Base-by-base conservation (phyloP, 768 basidiomycete genomes). In the Mycena filopes region DNA sequence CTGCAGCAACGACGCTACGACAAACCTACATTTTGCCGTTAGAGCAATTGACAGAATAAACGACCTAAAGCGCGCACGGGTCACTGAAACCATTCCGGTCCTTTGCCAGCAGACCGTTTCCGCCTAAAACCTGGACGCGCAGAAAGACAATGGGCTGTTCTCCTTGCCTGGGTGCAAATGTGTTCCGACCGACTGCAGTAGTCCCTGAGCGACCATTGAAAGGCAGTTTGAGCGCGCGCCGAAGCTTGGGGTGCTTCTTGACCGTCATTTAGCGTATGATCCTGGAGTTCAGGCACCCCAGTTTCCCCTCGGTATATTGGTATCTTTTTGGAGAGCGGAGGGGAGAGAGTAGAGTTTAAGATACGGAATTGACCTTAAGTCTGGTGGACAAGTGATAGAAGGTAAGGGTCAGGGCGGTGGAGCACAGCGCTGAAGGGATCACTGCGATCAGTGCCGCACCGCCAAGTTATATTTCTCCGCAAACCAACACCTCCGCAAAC, bases 31-130 rank as follows among this genome's bases (percentile, higher is more conserved):
- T 8, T n/a, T 23, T 57, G 25, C n/a, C 36, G 42, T 31, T 36
- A n/a, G 46, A 4, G 58, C 11, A 55, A 50, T 49, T 25, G 21
- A 38, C 26, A 3, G 13, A 8, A 55, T 26, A 51, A 43, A 42
- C 11, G 23, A 55, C n/a, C 48, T 10, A 54, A 18, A 36, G 47
- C 16, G 84, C 92, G 73, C 72, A 95, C 87, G 93, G 93, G 75
- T 94, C 93, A 71, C 89, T 91, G 38, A 79, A 83, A n/a, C 89
- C 87, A 68, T 86, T 87, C 49, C 85, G 84, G 73, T 91, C 87
- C 70, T 89, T 91, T 10, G 88, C 80, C 21, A 84, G 75, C 29
- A 95, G 80, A 56, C 86, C 81, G 21, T 77, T 84, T 72, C 92
- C 92, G 5, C 86, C 83, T 6, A 93, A 58, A 20, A 95, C 83